Evolutionary conservation across 129 eudicot species (phyloP).

Genomic region (Artemisia tridentata): DNA sequence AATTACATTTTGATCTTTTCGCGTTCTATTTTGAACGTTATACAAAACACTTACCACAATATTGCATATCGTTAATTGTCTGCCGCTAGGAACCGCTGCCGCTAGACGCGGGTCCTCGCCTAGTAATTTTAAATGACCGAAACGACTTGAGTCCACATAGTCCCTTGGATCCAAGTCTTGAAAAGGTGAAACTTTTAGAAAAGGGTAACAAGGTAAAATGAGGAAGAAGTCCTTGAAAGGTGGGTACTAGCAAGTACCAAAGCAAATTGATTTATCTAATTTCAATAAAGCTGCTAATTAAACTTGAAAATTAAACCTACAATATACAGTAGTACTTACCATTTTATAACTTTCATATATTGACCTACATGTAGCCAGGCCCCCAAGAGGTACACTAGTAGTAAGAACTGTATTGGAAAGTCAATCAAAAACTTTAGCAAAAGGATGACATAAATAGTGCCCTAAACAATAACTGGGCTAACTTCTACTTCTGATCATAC

Average conservation of each 20-base stretch:
- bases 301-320: neutral
- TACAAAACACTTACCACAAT: too few species aligned
- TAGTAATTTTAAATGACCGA: slow-evolving; percentile 19
- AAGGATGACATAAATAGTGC: slow-evolving; percentile 2
- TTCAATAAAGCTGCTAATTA: slow-evolving; percentile 24
- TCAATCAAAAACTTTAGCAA: neutral
- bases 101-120: too few species aligned
- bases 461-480: neutral
- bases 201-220: slow-evolving; percentile 33
- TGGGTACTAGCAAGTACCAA: slow-evolving; percentile 37
- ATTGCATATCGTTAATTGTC: too few species aligned
- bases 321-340: neutral
- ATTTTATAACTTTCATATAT: neutral
- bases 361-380: slow-evolving; percentile 2
- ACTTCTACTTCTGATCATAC: slow-evolving; percentile 10
- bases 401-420: neutral
- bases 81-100: too few species aligned
- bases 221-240: slow-evolving; percentile 29
- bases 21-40: too few species aligned
- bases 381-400: neutral
- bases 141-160: slow-evolving; percentile 24
- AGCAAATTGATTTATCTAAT: slow-evolving; percentile 32
- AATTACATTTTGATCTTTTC: too few species aligned
- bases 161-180: slow-evolving; percentile 43
- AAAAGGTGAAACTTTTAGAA: slow-evolving; percentile 37